phyloP scores from a whole-genome alignment of 2,329 filamentous ascomycete species.

The Claviceps sp. region DNA sequence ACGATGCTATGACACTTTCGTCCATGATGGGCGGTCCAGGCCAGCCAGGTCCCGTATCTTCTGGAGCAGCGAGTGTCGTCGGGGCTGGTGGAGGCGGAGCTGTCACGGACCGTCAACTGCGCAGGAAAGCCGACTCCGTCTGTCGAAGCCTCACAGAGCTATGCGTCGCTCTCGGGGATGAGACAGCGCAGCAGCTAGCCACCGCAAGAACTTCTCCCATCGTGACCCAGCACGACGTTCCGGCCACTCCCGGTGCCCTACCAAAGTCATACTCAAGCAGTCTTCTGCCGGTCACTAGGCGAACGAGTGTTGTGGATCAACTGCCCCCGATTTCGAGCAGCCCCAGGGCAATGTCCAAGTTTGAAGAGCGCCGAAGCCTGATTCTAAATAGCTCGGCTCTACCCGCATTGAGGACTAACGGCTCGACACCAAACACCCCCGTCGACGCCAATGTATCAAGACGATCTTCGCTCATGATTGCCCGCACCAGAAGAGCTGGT shows the following conservation, averaged over 20 bases:
- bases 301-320: slow-evolving; percentile 29
- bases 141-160: slow-evolving; percentile 88
- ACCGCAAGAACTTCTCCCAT: slow-evolving; percentile 5
- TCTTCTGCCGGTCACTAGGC: slow-evolving; percentile 24
- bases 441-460: slow-evolving; percentile 26
- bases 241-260: slow-evolving; percentile 30
- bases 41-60: slow-evolving; percentile 52
- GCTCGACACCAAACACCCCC: slow-evolving; percentile 26
- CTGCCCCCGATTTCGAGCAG: slow-evolving; percentile 23
- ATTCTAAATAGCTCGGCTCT: slow-evolving; percentile 31
- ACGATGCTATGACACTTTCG: slow-evolving; percentile 68
- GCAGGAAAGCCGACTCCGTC: slow-evolving; percentile 82
- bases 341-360: slow-evolving; percentile 34
- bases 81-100: slow-evolving; percentile 29
- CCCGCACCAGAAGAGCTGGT: slow-evolving; percentile 31
- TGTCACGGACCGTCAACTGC: slow-evolving; percentile 71
- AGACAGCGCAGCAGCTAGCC: slow-evolving; percentile 8
- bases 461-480: slow-evolving; percentile 39
- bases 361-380: slow-evolving; percentile 39
- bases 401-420: slow-evolving; percentile 29
- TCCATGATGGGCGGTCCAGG: slow-evolving; percentile 64
- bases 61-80: slow-evolving; percentile 48
- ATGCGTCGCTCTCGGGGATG: slow-evolving; percentile 65
- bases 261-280: slow-evolving; percentile 24
- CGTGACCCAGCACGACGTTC: slow-evolving; percentile 13